Conservation (phyloP, 2,329 filamentous ascomycete genomes). For the Alternaria metachromatica region DNA sequence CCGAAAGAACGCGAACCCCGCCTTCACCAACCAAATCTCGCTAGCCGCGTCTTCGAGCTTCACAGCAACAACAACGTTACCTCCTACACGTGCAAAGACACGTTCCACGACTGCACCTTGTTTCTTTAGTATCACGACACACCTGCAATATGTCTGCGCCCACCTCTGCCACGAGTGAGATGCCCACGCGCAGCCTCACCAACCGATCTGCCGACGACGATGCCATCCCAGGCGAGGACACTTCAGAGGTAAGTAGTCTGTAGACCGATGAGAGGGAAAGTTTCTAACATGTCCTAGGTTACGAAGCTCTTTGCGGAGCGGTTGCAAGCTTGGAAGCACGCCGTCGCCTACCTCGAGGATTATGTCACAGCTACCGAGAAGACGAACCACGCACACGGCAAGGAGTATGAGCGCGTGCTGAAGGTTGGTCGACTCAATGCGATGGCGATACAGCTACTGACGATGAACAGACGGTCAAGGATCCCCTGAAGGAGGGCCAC, state of each 20-base stretch:
- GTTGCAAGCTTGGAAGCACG: slow-evolving; percentile 94
- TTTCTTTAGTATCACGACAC: background rate
- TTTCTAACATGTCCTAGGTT: slow-evolving; percentile 20
- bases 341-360: slow-evolving; percentile 87
- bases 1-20: slow-evolving; percentile 7
- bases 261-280: no score
- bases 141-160: slow-evolving; percentile 39
- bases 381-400: slow-evolving; percentile 81
- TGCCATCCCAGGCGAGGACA: slow-evolving; percentile 58
- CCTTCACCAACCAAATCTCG: slow-evolving; percentile 5
- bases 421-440: slow-evolving; percentile 64
- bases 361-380: slow-evolving; percentile 88
- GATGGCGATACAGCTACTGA: slow-evolving; percentile 11
- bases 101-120: background rate
- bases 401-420: slow-evolving; percentile 93
- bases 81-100: background rate
- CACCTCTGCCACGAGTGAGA: slow-evolving; percentile 38
- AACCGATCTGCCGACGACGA: slow-evolving; percentile 51
- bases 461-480: slow-evolving; percentile 74
- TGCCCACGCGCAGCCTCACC: slow-evolving; percentile 41
- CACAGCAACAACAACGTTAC: background rate
- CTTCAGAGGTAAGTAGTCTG: slow-evolving; percentile 46
- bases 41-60: slow-evolving; percentile 7
- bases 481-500: slow-evolving; percentile 84
- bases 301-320: slow-evolving; percentile 79